These are phyloP conservation scores for Geosiphon pyriformis DNA, from an alignment of 192 early-diverging fungal species.

Conservation along the genomic window DNA sequence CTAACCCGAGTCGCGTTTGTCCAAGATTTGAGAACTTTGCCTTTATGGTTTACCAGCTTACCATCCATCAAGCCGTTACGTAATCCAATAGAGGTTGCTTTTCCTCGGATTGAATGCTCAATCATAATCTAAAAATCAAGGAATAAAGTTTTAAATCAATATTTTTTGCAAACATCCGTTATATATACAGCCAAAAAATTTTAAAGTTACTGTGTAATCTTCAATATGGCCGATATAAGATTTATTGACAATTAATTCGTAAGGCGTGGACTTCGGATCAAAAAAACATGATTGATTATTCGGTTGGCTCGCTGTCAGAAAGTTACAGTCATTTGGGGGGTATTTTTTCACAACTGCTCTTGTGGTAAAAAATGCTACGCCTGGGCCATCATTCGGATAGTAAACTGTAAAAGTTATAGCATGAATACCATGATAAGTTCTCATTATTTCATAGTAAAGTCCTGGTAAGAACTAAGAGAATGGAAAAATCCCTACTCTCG, in stretches of 20 bases:
- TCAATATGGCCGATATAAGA: constrained; percentile 38
- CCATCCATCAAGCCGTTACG: constrained; percentile 37
- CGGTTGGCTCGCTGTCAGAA: constrained; percentile 12
- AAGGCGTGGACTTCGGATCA: constrained; percentile 17
- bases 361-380: constrained; percentile 35
- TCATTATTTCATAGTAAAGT: no score
- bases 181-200: no score
- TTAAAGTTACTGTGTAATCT: constrained; percentile 30
- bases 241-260: constrained; percentile 11
- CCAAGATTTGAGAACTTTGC: constrained; percentile 23
- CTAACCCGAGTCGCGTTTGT: constrained; percentile 24
- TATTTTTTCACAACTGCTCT: constrained; percentile 30
- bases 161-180: no score
- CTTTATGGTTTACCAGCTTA: constrained; percentile 21
- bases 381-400: constrained; percentile 20
- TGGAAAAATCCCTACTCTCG: constrained; percentile 8
- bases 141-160: no score
- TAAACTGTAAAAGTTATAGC: constrained; percentile 11
- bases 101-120: constrained; percentile 38
- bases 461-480: no score
- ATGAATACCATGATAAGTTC: no score
- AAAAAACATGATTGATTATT: no score
- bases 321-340: constrained; percentile 25
- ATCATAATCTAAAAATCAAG: constrained; percentile 35
- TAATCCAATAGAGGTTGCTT: constrained; percentile 33